Percentiles rank a stretch among this genome's conserved stretches.
phyloP scores from a whole-genome alignment of 2,329 filamentous ascomycete genomes.

The Neoscytalidium dimidiatum region DNA sequence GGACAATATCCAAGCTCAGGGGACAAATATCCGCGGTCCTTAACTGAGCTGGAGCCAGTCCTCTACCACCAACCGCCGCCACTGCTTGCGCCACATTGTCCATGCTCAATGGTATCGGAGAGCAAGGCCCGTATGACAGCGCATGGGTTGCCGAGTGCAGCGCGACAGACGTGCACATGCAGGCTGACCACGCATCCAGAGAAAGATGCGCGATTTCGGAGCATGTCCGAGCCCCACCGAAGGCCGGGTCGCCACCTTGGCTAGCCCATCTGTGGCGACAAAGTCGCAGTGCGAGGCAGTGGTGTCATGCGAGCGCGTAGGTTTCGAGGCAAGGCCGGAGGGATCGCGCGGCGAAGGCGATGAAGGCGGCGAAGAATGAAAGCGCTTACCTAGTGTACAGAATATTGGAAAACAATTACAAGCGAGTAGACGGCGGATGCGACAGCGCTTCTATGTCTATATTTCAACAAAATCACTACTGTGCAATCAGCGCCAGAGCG shows the following conservation, averaged over 20 bases:
- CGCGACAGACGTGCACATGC: background rate
- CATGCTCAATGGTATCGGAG: background rate
- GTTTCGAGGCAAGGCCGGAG: background rate
- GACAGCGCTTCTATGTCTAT: slow-evolving; percentile 18
- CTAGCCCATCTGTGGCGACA: background rate
- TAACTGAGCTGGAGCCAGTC: background rate
- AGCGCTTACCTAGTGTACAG: slow-evolving; percentile 20
- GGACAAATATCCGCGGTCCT: background rate
- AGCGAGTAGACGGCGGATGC: slow-evolving; percentile 5
- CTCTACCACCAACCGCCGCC: background rate
- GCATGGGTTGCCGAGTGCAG: background rate
- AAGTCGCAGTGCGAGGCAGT: background rate
- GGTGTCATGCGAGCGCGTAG: background rate
- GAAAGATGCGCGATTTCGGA: background rate
- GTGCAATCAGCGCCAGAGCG: slow-evolving; percentile 19
- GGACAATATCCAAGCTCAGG: background rate
- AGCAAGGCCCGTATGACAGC: background rate
- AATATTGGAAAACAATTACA: slow-evolving; percentile 16
- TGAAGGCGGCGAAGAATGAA: background rate
- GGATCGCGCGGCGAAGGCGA: background rate
- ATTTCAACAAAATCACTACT: slow-evolving; percentile 20
- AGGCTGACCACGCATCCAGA: background rate
- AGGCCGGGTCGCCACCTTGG: background rate
- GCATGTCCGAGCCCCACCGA: background rate
- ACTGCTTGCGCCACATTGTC: background rate